Evolutionary conservation across 2,329 filamentous ascomycete species (phyloP), one percentile per base, ranked within the genome.

Genomic region (Blastomyces percursus): DNA sequence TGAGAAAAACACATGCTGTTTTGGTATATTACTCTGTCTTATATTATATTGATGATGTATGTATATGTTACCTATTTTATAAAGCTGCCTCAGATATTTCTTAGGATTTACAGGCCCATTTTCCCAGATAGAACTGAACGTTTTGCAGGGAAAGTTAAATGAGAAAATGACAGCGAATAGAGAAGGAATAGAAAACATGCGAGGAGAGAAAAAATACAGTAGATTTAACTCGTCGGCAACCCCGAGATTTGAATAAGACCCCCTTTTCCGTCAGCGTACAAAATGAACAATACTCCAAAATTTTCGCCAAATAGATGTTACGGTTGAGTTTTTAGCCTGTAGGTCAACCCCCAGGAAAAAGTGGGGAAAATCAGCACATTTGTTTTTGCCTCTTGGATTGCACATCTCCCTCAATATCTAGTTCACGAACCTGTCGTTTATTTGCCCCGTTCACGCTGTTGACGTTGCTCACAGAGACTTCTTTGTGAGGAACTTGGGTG

Each of bases 351-450:
- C 57, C 42, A 46, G 11, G 24, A 59, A 30, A 11, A 16, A 51
- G 38, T 24, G n/a, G 48, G 48, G 27, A 48, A 60, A 27, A 59
- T 59, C 42, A 59, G 57, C 42, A 59, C 27, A 48, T 21, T 48
- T 59, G 57, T 46, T 35, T 59, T 42, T 59, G 42, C 46, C 24
- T 48, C 57, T 59, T 59, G 12, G 42, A 24, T 12, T 32, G 27
- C 42, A 42, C 48, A 32, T 59, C 30, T 32, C 35, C 44, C 24
- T 35, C 27, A 59, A 19, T 27, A 35, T 48, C 57, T 5, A 42
- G n/a, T 59, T 59, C 57, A 59, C 57, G 57, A 59, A 59, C 57
- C 57, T 59, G 57, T 32, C 57, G 57, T 59, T 59, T 59, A 42
- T 59, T 59, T 59, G 57, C 21, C 27, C 57, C 30, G 57, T 42